Evolutionary conservation across 257 asterid genomes (phyloP), one percentile per base, ranked within the genome.

Genomic region (Anisodus acutangulus): DNA sequence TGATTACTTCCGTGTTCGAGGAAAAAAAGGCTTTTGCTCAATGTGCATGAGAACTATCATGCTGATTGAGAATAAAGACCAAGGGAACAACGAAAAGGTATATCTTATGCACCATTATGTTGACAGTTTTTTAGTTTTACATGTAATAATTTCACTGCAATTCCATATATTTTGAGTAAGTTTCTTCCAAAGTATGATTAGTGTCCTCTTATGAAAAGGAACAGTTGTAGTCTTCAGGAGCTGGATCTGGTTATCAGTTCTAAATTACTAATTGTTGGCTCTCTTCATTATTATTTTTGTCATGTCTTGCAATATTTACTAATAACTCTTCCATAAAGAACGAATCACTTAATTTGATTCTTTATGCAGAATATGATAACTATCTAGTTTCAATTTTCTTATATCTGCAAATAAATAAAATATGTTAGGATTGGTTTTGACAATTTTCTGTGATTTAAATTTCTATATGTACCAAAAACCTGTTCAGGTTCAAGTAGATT

Each of bases 401-500:
- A 22, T 74, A 53, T 53, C 64, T 51, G 49, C 64, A 78, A 78
- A 53, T 53, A 26, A 2, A 13, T 16, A 55, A 47, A 49, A 47
- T 19, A 12, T 51, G 62, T 53, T 26, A 5, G 47, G 81, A 10
- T 53, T 64, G 1, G 35, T 67, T 83, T 41, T 43, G 79, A 49
- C 60, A 41, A 26, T 64, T 74, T 22, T 22, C 10, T 80, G 35
- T 78, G 35, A 31, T 31, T 31, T 31, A 80, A 19, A 51, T 72
- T 55, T 26, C 41, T 78, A 13, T 57, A 67, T 45, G 19, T 49
- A 82, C 63, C 22, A 51, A 82, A 68, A 45, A 59, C 82, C 78
- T 80, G 16, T 87, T 88, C 92, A 95, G 98, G 91, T 92, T 79
- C 88, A 90, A 88, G 95, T 95, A 81, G 97, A 95, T 91, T 95